Evolutionary conservation across 2,329 filamentous ascomycete species (phyloP).

Genomic region (Berkeleyomyces basicola): DNA sequence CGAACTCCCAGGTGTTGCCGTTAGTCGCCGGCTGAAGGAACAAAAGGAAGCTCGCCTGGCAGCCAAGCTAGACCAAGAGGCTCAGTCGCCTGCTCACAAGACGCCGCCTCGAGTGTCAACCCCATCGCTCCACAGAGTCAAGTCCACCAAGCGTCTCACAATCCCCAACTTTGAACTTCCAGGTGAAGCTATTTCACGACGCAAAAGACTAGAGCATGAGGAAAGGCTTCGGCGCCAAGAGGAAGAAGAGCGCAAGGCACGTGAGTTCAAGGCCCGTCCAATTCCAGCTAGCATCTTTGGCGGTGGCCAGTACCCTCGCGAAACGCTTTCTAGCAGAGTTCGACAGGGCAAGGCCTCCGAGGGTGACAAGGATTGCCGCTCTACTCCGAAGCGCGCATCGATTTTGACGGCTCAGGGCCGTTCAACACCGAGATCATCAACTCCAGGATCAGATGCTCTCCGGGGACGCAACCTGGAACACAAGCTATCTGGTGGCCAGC

Average conservation of each 20-base stretch:
- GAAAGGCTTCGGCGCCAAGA: constrained; percentile 38
- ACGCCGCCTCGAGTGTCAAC: constrained; percentile 18
- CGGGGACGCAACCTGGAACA: constrained; percentile 7
- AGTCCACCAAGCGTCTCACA: constrained; percentile 34
- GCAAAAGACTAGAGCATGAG: constrained; percentile 39
- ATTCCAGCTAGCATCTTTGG: constrained; percentile 29
- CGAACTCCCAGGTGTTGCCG: constrained; percentile 45
- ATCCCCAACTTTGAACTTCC: constrained; percentile 45
- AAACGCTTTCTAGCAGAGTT: constrained; percentile 40
- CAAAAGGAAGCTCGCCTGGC: constrained; percentile 37
- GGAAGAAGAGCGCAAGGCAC: constrained; percentile 41
- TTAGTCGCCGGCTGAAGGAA: constrained; percentile 40
- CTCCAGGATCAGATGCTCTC: constrained; percentile 12
- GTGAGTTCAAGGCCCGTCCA: constrained; percentile 48
- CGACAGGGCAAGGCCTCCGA: constrained; percentile 30
- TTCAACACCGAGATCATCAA: constrained; percentile 4
- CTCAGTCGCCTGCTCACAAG: constrained; percentile 22
- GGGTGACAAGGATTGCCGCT: constrained; percentile 15
- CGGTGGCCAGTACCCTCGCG: constrained; percentile 31
- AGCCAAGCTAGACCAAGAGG: constrained; percentile 13
- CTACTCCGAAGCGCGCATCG: constrained; percentile 15
- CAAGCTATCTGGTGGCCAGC: constrained; percentile 9
- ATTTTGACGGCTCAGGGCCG: constrained; percentile 13
- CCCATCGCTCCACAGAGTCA: constrained; percentile 24
- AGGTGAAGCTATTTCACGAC: constrained; percentile 41